phyloP scores from a whole-genome alignment of 139 green algal genomes.

The Volvox reticuliferus region DNA sequence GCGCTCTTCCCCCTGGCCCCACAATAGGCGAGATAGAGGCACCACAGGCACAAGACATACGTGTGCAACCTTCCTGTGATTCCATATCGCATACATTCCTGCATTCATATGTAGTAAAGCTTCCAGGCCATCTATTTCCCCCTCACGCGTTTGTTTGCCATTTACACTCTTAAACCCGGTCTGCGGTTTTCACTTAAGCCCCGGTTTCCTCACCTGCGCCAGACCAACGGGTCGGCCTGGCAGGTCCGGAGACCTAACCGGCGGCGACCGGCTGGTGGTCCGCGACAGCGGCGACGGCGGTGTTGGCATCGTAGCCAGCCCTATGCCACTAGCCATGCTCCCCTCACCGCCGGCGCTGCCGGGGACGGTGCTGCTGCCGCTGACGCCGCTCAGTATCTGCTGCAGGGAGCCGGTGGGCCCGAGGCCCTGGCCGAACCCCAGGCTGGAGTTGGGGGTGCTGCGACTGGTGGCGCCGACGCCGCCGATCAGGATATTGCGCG shows the following conservation, averaged over 20 bases:
- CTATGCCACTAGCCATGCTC: neutral
- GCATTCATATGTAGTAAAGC: no score
- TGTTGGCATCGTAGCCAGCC: neutral
- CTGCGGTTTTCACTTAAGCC: no score
- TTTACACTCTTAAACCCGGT: no score
- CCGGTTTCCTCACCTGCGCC: neutral
- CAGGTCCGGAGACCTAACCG: conserved; percentile 11
- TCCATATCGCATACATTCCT: no score
- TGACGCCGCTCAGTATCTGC: neutral
- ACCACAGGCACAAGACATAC: no score
- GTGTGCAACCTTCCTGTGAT: no score
- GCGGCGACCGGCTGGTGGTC: conserved; percentile 5
- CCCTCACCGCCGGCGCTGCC: neutral
- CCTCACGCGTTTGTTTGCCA: no score
- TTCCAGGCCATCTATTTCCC: no score
- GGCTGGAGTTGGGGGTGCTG: neutral
- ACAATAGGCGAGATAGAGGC: no score
- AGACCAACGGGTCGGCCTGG: neutral
- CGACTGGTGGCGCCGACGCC: neutral
- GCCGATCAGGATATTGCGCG: neutral
- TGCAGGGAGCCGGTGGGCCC: conserved; percentile 3
- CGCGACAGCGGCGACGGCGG: neutral
- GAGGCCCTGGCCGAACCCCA: neutral
- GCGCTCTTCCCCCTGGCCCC: no score
- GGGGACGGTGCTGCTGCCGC: neutral